Base-by-base conservation (phyloP, 352 stramenopile species). In the Thraustochytrium sp. region DNA sequence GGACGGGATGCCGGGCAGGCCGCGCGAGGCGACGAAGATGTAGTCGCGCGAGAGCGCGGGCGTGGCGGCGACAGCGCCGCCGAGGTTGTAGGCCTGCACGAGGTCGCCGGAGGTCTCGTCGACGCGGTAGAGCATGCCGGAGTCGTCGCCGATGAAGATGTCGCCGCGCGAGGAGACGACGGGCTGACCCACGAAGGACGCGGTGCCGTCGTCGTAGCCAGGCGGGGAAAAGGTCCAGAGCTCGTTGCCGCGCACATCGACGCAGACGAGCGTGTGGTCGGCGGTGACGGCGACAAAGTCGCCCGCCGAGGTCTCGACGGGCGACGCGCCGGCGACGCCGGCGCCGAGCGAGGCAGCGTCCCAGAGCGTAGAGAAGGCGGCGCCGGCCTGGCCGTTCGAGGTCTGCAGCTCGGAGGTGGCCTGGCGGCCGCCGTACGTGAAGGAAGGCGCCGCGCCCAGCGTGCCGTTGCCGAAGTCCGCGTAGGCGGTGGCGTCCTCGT, bases 121-220 rank as follows among this genome's bases (percentile, higher is more conserved):
- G 68, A 80, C 16, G 31, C 40, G 68, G 44, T 80, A 80, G 53
- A 80, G 68, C 16, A 72, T 34, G 23, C 68, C 53, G 13, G 13
- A n/a, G 11, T 44, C 40, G 38, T 80, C 68, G 42, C 42, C 68
- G 13, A 80, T 38, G 48, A 80, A 31, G 2, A 80, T 72, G 23
- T 61, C 31, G 11, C 53, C 68, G 23, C 53, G 9, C 8, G 37
- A 9, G 16, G 44, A 42, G 5, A 80, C 26, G 9, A 80, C 26
- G 29, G 68, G 68, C 48, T 61, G 53, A 16, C 31, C 31, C 1
- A 64, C 53, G 44, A 80, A 63, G 38, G 44, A 48, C 21, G 53
- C 26, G 48, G 21, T 5, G 23, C 63, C 68, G 68, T 40, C 46
- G 37, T 46, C 34, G 21, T 64, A 8, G n/a, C 3, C 64, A 38